Base-by-base conservation (phyloP, 2,329 filamentous ascomycete species). In the Alternaria sp. region DNA sequence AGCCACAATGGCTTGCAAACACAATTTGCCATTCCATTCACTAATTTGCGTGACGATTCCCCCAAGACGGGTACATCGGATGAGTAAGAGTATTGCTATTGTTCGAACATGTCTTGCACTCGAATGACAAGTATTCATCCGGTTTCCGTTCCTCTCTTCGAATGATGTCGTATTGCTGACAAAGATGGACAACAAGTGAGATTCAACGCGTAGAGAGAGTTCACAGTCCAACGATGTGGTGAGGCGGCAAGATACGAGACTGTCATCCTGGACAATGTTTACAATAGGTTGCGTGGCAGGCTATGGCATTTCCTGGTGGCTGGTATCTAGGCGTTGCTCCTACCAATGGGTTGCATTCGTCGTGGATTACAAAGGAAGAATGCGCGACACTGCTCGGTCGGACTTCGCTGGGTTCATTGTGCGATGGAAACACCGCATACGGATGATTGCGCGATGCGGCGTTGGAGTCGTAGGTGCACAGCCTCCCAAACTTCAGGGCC, bases 391-490 rank as follows among this genome's bases (percentile, higher is more conserved):
- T 46, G 5, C 25, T 30, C 14, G 27, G 41, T 25, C 30, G 20
- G 30, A 43, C 50, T 38, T 18, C 16, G 20, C 32, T n/a, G 25
- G 32, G 22, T n/a, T 41, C 40, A 25, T 38, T 34, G 20, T 46
- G 27, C 50, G 41, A 59, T 32, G 50, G 45, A 48, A 45, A 22
- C 41, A 48, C 36, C 18, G 14, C 16, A 25, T 50, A 50, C 46
- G 46, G 46, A 20, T 25, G 32, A 36, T 38, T 50, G 41, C 46
- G n/a, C 45, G 46, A 60, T 57, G 46, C 18, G 36, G 30, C 53
- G 38, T 41, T 25, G 22, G 12, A 51, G 46, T 57, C 57, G 18
- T 60, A 30, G 22, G 28, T 46, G 44, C 53, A 51, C 53, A 45
- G 57, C 57, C 53, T 34, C 30, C 30, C 30, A 38, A 38, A 50